Percentiles rank a stretch among this genome's conserved stretches.
phyloP scores from a whole-genome alignment of 2,329 filamentous ascomycete species.

The Botrytis sinoallii region DNA sequence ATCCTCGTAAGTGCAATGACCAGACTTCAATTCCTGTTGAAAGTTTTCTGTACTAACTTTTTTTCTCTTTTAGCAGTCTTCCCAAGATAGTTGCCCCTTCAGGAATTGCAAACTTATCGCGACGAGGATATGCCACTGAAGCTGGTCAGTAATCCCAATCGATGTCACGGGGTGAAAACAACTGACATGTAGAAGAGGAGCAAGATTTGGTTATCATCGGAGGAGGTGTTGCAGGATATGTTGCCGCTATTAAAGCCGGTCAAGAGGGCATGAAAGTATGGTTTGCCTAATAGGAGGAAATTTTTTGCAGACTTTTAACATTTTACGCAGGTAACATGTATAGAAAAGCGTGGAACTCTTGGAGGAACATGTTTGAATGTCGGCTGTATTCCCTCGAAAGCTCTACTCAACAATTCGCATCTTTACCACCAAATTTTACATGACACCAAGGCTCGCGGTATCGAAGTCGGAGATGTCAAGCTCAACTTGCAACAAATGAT shows the following conservation, averaged over 20 bases:
- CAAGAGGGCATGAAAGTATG: constrained; percentile 93
- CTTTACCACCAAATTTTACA: constrained; percentile 96
- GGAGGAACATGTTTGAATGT: constrained; percentile 98
- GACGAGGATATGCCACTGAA: constrained; percentile 56
- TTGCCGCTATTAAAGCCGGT: constrained; percentile 97
- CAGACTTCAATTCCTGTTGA: constrained; percentile 21
- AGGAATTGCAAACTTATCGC: constrained; percentile 53
- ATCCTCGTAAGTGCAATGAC: constrained; percentile 46
- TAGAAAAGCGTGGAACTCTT: constrained; percentile 94
- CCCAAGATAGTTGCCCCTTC: constrained; percentile 48
- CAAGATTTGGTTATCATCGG: constrained; percentile 98
- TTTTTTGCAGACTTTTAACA: constrained; percentile 24
- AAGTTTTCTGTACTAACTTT: constrained; percentile 18
- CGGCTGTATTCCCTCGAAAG: constrained; percentile 98
- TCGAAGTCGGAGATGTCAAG: constrained; percentile 95
- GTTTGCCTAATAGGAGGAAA: constrained; percentile 13
- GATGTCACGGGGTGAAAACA: constrained; percentile 47
- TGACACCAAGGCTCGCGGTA: constrained; percentile 95
- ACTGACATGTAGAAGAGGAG: constrained; percentile 69
- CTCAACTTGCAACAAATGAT: constrained; percentile 94
- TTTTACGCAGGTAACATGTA: constrained; percentile 74
- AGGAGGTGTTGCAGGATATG: constrained; percentile 96
- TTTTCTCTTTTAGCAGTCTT: constrained; percentile 42
- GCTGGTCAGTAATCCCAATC: constrained; percentile 36
- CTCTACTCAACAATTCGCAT: constrained; percentile 98